Evolutionary conservation across 78 protist species (phyloP), one percentile per base, ranked within the genome.

Genomic region (Salpingoeca rosetta): DNA sequence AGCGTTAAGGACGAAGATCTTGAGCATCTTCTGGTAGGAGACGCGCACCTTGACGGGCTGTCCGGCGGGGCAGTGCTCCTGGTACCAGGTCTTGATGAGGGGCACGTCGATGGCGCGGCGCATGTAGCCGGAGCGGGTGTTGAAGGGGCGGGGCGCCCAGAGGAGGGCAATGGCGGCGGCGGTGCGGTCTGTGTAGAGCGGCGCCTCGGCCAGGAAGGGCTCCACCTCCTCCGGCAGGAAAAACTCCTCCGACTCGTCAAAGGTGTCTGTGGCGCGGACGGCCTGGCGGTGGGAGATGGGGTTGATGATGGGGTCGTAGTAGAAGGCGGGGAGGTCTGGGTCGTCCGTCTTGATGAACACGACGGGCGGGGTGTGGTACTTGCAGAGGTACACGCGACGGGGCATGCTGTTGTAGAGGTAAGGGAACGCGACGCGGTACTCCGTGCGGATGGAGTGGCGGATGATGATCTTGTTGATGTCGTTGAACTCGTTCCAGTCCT

Each of bases 401-500:
- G 99, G 99, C 31, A 98, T 86, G 39, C 72, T 44, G 91, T 98
- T 98, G 95, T 97, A 98, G 17, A 99, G 93, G 89, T 94, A 94
- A 26, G 99, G 99, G 83, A 98, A 98, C 38, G 99, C 99, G 44
- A 98, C 87, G 76, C 92, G 84, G 90, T 96, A 97, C 90, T 98
- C 99, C 24, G 99, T 97, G 74, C 99, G 92, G 78, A 98, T 95
- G 44, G 77, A 93, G 75, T 93, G 94, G 25, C 99, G 96, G 77
- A 97, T 88, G 88, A 99, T 96, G 82, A 98, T 89, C 92, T 98
- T 98, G 91, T 95, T 90, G 90, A 98, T 91, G 89, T 98, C 99
- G 81, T 97, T 97, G 93, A 99, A 99, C 89, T 99, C 99, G 84
- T 97, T 97, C 99, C 99, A 97, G 83, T 97, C 99, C 86, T 96